Conservation (phyloP, 169 alveolate genomes). For the Neospora caninum region DNA sequence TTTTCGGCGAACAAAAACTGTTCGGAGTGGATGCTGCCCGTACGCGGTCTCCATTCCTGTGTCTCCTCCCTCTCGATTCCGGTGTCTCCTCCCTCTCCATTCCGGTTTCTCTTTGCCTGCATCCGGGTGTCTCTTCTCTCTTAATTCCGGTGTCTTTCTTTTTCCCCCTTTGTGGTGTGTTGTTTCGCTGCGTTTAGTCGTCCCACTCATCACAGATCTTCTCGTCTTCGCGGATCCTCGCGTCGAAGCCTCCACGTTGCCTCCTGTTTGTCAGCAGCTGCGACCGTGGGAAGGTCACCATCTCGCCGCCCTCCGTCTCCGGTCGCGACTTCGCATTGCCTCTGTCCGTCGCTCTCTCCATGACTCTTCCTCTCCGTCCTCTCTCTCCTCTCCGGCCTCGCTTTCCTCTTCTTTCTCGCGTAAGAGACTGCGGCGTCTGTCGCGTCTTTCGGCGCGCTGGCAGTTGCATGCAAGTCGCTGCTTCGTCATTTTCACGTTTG, state of each 20-base stretch:
- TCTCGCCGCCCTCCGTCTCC: not conserved
- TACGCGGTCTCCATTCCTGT: too few relatives aligned
- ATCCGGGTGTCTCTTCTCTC: not conserved
- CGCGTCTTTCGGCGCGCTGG: not conserved
- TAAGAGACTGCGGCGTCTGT: not conserved
- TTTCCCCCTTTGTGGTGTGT: not conserved
- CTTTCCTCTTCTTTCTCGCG: constrained; percentile 15
- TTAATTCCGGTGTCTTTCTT: not conserved
- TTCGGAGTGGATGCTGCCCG: too few relatives aligned
- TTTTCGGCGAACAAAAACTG: too few relatives aligned
- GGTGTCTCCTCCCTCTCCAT: too few relatives aligned
- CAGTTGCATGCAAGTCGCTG: not conserved
- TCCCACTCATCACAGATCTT: not conserved
- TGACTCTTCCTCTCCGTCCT: not conserved
- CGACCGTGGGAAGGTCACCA: constrained; percentile 6
- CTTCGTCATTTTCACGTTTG: not conserved
- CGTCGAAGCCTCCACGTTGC: not conserved
- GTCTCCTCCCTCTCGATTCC: too few relatives aligned
- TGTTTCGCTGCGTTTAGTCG: not conserved
- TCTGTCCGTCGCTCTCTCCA: not conserved
- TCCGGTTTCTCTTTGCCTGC: too few relatives aligned
- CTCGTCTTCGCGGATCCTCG: constrained; percentile 16
- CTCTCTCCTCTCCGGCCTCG: not conserved
- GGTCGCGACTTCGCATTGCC: not conserved
- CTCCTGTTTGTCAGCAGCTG: not conserved